phyloP scores from a whole-genome alignment of 2,329 filamentous ascomycete species.

The Monilinia fructigena region DNA sequence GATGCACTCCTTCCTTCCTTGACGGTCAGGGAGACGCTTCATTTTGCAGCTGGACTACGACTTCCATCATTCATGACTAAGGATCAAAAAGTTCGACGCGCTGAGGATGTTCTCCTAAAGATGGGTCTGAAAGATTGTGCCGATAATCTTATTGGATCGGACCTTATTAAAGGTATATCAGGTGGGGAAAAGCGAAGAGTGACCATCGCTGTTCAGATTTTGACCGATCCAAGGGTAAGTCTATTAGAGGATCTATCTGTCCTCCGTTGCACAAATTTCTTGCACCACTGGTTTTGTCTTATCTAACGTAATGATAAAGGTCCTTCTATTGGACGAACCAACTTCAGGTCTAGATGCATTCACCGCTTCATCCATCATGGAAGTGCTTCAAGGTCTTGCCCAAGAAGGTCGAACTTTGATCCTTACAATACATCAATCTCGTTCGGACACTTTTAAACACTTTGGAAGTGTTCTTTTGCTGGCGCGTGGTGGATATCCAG shows the following conservation, averaged over 20 bases:
- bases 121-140: conserved; percentile 78
- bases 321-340: conserved; percentile 73
- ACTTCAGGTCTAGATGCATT: conserved; percentile 76
- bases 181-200: conserved; percentile 77
- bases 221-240: conserved; percentile 71
- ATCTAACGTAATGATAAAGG: conserved; percentile 30
- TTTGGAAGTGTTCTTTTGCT: conserved; percentile 72
- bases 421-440: conserved; percentile 75
- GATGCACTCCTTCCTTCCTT: conserved; percentile 71
- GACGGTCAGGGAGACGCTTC: conserved; percentile 72
- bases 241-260: conserved; percentile 61
- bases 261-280: neutral
- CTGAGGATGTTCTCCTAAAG: conserved; percentile 70
- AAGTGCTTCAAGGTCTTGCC: conserved; percentile 68
- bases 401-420: conserved; percentile 72
- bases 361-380: conserved; percentile 73
- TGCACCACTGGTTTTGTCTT: neutral
- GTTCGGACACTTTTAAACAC: conserved; percentile 68
- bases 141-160: conserved; percentile 69
- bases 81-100: conserved; percentile 63
- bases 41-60: conserved; percentile 68
- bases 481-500: conserved; percentile 65
- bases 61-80: conserved; percentile 69
- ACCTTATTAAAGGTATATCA: conserved; percentile 73
- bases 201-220: conserved; percentile 73